Percentiles rank a stretch among this genome's conserved stretches.
phyloP scores from a whole-genome alignment of 2,329 filamentous ascomycete genomes.

The Fusarium sp. region DNA sequence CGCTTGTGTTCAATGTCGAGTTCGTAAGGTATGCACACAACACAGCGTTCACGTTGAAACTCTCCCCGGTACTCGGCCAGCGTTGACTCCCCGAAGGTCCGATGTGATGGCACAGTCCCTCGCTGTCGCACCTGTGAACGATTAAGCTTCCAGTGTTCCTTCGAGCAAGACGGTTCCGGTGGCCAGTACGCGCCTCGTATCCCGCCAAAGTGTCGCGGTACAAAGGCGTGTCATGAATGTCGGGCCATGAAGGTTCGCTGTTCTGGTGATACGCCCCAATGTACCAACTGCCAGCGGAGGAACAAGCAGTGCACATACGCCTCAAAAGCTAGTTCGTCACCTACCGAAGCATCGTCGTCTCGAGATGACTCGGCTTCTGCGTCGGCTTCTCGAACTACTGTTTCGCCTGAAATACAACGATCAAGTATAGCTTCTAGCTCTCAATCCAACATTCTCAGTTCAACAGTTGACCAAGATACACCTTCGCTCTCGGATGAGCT shows the following conservation, averaged over 20 bases:
- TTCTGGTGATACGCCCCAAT: constrained; percentile 45
- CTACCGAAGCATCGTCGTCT: constrained; percentile 20
- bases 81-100: constrained; percentile 48
- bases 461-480: neutral
- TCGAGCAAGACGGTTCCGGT: constrained; percentile 46
- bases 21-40: constrained; percentile 45
- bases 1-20: constrained; percentile 49
- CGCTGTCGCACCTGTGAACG: constrained; percentile 47
- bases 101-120: constrained; percentile 47
- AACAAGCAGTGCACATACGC: constrained; percentile 45
- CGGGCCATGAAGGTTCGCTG: constrained; percentile 49
- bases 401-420: constrained; percentile 27
- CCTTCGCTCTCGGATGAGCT: constrained; percentile 38
- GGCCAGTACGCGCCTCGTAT: constrained; percentile 44
- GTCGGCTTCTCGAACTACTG: constrained; percentile 11
- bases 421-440: constrained; percentile 32
- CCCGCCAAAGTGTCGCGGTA: constrained; percentile 47
- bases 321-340: constrained; percentile 26
- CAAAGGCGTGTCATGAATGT: constrained; percentile 47
- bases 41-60: neutral
- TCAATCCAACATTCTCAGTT: constrained; percentile 17
- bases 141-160: constrained; percentile 48
- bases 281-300: constrained; percentile 45
- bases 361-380: constrained; percentile 21
- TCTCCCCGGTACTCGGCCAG: constrained; percentile 41